Evolutionary conservation across 306 rosid genomes (phyloP).

Genomic region (Mimosa bimucronata): DNA sequence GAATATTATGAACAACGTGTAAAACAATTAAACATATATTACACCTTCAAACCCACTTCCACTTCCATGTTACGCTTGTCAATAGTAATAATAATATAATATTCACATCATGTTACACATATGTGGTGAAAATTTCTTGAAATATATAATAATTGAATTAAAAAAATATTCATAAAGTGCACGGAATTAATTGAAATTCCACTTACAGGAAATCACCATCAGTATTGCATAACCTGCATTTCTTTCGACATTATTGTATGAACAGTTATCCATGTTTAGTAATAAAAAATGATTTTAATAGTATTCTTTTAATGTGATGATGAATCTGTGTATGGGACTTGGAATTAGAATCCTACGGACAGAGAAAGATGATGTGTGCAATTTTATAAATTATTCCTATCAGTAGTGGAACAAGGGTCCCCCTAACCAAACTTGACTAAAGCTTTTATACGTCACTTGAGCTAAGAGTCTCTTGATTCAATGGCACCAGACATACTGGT

Average conservation of each 20-base stretch:
- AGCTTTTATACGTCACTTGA: not conserved
- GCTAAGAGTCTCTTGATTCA: no score
- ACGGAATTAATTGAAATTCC: not conserved
- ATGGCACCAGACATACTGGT: no score
- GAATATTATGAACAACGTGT: constrained; percentile 1
- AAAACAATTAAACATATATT: not conserved
- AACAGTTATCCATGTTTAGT: not conserved
- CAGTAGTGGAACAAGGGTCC: not conserved
- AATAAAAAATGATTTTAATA: not conserved
- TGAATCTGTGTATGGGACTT: not conserved
- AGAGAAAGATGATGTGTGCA: not conserved
- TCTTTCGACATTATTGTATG: not conserved
- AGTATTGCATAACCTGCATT: not conserved
- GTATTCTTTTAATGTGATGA: not conserved
- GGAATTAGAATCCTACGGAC: not conserved
- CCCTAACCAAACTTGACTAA: not conserved
- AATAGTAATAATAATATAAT: no score
- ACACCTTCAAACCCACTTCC: constrained; percentile 32
- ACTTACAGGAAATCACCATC: constrained; percentile 5
- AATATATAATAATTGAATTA: not conserved
- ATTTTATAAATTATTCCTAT: not conserved
- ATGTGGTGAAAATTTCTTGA: not conserved
- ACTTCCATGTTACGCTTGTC: no score
- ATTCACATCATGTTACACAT: no score
- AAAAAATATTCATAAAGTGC: not conserved